Evolutionary conservation across 2,329 filamentous ascomycete genomes (phyloP).

Genomic region (Phaeophleospora eucalypticola): DNA sequence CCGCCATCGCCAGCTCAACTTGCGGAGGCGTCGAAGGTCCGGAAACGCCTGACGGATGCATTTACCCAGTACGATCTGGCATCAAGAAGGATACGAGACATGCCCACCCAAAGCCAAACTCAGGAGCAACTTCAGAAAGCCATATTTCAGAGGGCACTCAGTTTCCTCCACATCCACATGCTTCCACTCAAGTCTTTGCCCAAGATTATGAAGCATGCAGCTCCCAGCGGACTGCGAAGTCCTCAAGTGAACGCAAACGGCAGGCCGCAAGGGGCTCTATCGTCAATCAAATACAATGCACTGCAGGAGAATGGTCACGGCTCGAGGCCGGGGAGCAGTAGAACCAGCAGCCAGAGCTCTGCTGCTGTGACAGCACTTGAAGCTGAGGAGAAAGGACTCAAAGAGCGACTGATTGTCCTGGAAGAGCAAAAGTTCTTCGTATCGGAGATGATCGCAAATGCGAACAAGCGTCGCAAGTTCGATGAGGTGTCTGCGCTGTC

Average conservation of each 20-base stretch:
- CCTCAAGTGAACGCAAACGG: conserved; percentile 23
- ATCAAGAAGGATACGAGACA: conserved; percentile 73
- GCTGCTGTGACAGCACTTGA: conserved; percentile 57
- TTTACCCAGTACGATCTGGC: conserved; percentile 84
- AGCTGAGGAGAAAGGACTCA: conserved; percentile 75
- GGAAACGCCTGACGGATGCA: conserved; percentile 83
- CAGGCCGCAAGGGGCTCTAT: conserved; percentile 46
- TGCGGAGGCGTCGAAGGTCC: conserved; percentile 79
- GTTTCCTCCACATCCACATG: conserved; percentile 86
- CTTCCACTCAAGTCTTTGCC: conserved; percentile 64
- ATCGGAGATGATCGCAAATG: conserved; percentile 74
- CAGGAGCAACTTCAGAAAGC: conserved; percentile 74
- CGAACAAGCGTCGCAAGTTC: conserved; percentile 71
- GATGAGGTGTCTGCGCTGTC: conserved; percentile 80
- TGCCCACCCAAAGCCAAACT: conserved; percentile 67
- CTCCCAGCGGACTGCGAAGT: conserved; percentile 43
- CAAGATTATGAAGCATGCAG: conserved; percentile 52
- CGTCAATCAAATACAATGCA: conserved; percentile 57
- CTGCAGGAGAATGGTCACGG: conserved; percentile 39
- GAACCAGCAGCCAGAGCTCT: conserved; percentile 45
- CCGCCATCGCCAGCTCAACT: conserved; percentile 67
- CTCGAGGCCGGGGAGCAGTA: conserved; percentile 39
- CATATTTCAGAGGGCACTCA: conserved; percentile 75
- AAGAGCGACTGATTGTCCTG: conserved; percentile 75
- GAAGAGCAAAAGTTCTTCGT: conserved; percentile 92